phyloP scores from a whole-genome alignment of 805 yeast species.

The Blastobotrys americana region DNA sequence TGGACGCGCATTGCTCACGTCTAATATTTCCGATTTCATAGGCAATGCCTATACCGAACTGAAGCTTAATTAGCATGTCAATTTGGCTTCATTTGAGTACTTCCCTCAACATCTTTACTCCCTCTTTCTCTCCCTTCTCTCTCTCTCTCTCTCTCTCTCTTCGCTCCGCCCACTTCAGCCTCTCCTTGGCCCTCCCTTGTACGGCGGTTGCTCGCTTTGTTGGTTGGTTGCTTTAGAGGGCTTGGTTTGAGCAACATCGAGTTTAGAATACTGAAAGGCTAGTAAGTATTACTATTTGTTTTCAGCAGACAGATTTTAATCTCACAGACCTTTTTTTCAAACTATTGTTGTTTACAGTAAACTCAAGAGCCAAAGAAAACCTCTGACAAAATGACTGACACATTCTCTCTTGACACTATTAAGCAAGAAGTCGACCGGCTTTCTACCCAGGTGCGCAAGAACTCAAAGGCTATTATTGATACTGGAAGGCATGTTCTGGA shows the following conservation, averaged over 20 bases:
- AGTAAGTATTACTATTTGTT: too few relatives aligned
- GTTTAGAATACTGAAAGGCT: too few relatives aligned
- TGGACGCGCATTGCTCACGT: constrained; percentile 79
- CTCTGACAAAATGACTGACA: not conserved
- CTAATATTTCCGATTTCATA: constrained; percentile 65
- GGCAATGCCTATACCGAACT: constrained; percentile 53
- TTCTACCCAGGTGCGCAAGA: constrained; percentile 49
- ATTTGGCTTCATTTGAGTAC: too few relatives aligned
- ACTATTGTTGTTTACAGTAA: not conserved
- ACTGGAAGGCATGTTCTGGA: constrained; percentile 77
- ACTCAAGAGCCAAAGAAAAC: not conserved
- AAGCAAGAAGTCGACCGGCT: constrained; percentile 27
- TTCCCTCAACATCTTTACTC: not conserved
- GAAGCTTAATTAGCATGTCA: not conserved
- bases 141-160: not conserved
- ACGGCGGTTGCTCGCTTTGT: too few relatives aligned
- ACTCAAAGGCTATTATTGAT: constrained; percentile 55
- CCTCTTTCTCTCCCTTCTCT: not conserved
- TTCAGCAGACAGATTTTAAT: too few relatives aligned
- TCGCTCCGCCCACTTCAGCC: not conserved
- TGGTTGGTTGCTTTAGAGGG: too few relatives aligned
- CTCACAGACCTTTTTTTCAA: too few relatives aligned
- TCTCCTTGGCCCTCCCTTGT: not conserved
- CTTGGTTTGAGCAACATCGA: too few relatives aligned
- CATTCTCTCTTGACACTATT: constrained; percentile 5